Conservation (phyloP, 768 basidiomycete genomes). For the Leucosporidium scottii region DNA sequence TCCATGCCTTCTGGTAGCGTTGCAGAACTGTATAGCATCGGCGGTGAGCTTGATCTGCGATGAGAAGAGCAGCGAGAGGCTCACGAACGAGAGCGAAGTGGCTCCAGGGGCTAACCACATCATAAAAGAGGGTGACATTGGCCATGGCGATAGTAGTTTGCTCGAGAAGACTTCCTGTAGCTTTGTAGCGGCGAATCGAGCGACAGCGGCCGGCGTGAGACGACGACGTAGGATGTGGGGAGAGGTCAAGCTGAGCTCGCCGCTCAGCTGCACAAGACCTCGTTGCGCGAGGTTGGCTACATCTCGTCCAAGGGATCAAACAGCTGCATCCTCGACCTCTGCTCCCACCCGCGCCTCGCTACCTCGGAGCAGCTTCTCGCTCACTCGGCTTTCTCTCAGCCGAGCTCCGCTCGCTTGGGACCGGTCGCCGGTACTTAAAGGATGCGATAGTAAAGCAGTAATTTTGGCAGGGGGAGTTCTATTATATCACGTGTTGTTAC, state of each 20-base stretch:
- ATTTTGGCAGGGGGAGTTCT: not conserved
- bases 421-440: too few relatives aligned
- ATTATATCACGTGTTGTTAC: not conserved
- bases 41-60: not conserved
- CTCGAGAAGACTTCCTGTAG: not conserved
- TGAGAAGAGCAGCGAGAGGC: not conserved
- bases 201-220: too few relatives aligned
- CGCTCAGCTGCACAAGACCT: too few relatives aligned
- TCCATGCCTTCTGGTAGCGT: conserved; percentile 16
- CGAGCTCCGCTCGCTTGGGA: too few relatives aligned
- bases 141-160: not conserved
- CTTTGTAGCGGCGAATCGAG: not conserved
- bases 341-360: not conserved
- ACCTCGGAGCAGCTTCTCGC: not conserved
- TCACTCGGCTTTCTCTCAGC: not conserved
- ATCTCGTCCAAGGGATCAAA: not conserved
- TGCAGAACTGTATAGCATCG: too few relatives aligned
- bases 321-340: too few relatives aligned
- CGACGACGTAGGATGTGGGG: too few relatives aligned
- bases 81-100: conserved; percentile 9
- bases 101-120: conserved; percentile 16
- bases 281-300: not conserved
- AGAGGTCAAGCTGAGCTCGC: too few relatives aligned
- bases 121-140: conserved; percentile 3
- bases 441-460: too few relatives aligned